Percentiles rank a stretch among this genome's conserved stretches.
Conservation (phyloP, 352 stramenopile species). For the Globisporangium megalacanthum region DNA sequence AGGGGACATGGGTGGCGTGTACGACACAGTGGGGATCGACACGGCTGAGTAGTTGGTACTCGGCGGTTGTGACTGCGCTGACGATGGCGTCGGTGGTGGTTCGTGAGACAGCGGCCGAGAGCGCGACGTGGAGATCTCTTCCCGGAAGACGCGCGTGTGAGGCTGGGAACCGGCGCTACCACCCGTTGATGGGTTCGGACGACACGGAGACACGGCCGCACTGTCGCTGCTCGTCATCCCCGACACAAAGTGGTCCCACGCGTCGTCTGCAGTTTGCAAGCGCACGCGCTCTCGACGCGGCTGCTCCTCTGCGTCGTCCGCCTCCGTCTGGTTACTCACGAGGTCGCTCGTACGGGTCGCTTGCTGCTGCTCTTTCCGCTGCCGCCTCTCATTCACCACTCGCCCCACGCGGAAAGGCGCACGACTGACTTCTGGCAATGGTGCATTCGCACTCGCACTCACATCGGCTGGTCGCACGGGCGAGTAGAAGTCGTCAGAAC, state of each 20-base stretch:
- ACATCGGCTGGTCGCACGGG: slow-evolving; percentile 18
- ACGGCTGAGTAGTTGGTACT: slow-evolving; percentile 12
- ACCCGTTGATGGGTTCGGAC: slow-evolving; percentile 1
- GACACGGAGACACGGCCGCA: slow-evolving; percentile 5
- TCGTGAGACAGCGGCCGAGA: slow-evolving; percentile 5
- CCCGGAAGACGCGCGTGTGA: slow-evolving; percentile 14
- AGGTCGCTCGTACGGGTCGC: not conserved
- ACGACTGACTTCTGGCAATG: not conserved
- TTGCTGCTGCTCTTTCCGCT: not conserved
- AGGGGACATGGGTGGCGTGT: slow-evolving; percentile 21
- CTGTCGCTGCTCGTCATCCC: slow-evolving; percentile 15
- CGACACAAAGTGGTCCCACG: slow-evolving; percentile 40
- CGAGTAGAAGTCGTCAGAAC: slow-evolving; percentile 24
- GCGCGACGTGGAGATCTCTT: slow-evolving; percentile 21
- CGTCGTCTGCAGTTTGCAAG: slow-evolving; percentile 18
- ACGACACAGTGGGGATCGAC: slow-evolving; percentile 23
- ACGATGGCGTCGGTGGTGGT: not conserved
- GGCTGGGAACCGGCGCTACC: slow-evolving; percentile 7
- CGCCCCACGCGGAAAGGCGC: slow-evolving; percentile 9
- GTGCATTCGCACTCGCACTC: not conserved
- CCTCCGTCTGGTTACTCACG: slow-evolving; percentile 9
- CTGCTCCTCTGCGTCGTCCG: slow-evolving; percentile 9
- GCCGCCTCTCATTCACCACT: not conserved
- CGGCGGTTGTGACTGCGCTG: not conserved
- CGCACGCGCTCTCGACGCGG: slow-evolving; percentile 20